Evolutionary conservation across 2,329 filamentous ascomycete species (phyloP), one percentile per base, ranked within the genome.

Genomic region (Chaetomium olivaceum): DNA sequence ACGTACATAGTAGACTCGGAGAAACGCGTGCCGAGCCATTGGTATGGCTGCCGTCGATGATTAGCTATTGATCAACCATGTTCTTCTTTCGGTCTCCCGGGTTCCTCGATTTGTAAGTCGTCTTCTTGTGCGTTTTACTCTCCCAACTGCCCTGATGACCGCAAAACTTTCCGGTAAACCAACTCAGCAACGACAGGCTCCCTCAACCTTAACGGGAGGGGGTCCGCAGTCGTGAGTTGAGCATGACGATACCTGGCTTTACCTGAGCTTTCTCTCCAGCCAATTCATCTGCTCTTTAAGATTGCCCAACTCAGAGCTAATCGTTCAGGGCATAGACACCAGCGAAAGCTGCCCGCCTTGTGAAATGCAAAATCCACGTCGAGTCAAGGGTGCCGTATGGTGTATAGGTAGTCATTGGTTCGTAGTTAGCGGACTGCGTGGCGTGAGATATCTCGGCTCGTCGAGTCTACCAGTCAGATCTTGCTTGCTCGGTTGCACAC

Each of bases 141-240:
- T 50, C 8, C 39, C 61, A 7, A 58, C 56, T 61, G 69, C 68
- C 52, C 39, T 73, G 68, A 73, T 72, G 70, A 71, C 64, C 58
- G 65, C 52, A 58, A 67, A 70, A 67, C 66, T 70, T 65, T 73
- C 71, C 70, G 72, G 72, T 74, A 74, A 73, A 67, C 72, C 70
- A 62, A 74, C 70, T 73, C 68, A 74, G 58, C 72, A 73, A 70
- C 65, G 67, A 51, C 52, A 54, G 43, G 43, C 61, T 33, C 54
- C 43, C 14, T 14, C 39, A 14, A 6, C 27, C 36, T 11, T 55
- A 27, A 50, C 19, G 14, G 64, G 27, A 29, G 33, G 50, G 43
- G 29, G n/a, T 33, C 36, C 39, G 36, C 21, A 14, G 62, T 50
- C 65, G 65, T 70, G 69, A 29, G 70, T 71, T 71, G 64, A 65